These are phyloP conservation scores for Platismatia glauca DNA, from an alignment of 495 filamentous ascomycete species.

Conservation along the genomic window DNA sequence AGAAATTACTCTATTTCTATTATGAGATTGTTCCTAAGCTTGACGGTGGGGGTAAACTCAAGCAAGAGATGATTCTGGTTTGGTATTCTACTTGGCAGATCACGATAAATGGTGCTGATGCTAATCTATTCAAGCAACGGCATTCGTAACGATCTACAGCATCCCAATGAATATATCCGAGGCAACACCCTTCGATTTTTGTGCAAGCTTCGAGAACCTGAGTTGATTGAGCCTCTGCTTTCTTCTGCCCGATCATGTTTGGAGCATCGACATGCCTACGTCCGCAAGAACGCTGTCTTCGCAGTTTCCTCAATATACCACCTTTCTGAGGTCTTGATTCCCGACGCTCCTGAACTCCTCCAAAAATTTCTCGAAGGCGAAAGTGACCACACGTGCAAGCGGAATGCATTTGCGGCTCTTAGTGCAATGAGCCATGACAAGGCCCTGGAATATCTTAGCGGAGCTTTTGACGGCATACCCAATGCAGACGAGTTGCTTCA, in stretches of 20 bases:
- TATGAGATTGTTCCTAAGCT: slow-evolving; percentile 98
- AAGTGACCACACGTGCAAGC: slow-evolving; percentile 92
- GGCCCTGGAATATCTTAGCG: slow-evolving; percentile 78
- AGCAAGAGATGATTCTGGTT: slow-evolving; percentile 99
- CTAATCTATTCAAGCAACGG: slow-evolving; percentile 60
- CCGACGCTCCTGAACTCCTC: slow-evolving; percentile 90
- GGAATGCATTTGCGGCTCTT: slow-evolving; percentile 93
- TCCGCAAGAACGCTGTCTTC: slow-evolving; percentile 95
- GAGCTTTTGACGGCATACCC: slow-evolving; percentile 87
- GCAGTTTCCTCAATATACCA: slow-evolving; percentile 88
- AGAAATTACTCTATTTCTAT: slow-evolving; percentile 98
- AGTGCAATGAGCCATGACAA: slow-evolving; percentile 87
- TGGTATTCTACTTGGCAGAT: slow-evolving; percentile 53
- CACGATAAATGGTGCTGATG: neutral
- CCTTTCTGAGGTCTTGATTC: slow-evolving; percentile 85
- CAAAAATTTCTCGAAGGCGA: slow-evolving; percentile 83
- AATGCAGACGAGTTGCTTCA: slow-evolving; percentile 93
- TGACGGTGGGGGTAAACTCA: slow-evolving; percentile 82
- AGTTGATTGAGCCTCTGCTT: slow-evolving; percentile 91
- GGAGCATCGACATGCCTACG: slow-evolving; percentile 93
- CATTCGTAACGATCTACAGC: slow-evolving; percentile 93
- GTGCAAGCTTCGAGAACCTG: slow-evolving; percentile 89
- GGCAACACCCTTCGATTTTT: slow-evolving; percentile 95
- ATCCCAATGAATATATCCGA: slow-evolving; percentile 95
- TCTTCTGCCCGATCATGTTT: slow-evolving; percentile 86